These are phyloP conservation scores for Penicillium arizonense DNA, from an alignment of 495 filamentous ascomycete genomes.

Conservation along the genomic window DNA sequence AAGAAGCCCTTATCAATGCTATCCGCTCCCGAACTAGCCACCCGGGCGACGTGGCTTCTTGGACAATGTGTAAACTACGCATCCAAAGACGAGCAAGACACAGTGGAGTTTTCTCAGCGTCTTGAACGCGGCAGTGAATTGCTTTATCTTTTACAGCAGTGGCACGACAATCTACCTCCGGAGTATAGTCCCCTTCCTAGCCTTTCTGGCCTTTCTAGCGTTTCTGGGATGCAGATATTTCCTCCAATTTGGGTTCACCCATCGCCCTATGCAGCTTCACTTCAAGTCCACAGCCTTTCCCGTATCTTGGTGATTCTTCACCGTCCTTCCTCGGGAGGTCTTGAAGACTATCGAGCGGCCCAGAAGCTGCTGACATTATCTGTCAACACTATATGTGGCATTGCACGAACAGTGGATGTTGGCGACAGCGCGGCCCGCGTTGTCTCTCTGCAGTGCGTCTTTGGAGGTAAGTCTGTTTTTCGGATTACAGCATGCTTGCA, in stretches of 20 bases:
- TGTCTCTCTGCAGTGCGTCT: conserved; percentile 24
- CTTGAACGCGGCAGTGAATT: conserved; percentile 18
- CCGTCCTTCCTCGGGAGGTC: conserved; percentile 23
- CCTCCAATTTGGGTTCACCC: conserved; percentile 34
- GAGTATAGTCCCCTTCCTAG: conserved; percentile 13
- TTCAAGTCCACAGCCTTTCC: conserved; percentile 30
- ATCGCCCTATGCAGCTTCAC: conserved; percentile 21
- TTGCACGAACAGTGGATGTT: conserved; percentile 15
- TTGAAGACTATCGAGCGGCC: conserved; percentile 19
- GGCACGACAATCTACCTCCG: conserved; percentile 21
- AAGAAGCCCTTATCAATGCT: conserved; percentile 4
- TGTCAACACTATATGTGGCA: conserved; percentile 15
- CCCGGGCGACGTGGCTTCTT: conserved; percentile 10
- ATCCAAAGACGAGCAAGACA: conserved; percentile 14
- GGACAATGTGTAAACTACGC: conserved; percentile 21
- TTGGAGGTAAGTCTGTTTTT: conserved; percentile 21
- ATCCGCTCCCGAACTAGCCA: conserved; percentile 15
- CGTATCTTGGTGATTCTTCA: conserved; percentile 27
- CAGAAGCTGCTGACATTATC: conserved; percentile 7
- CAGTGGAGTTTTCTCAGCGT: neutral
- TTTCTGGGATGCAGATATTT: conserved; percentile 15
- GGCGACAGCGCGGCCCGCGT: conserved; percentile 18
- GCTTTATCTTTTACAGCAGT: conserved; percentile 24
- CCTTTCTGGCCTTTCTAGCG: conserved; percentile 13
- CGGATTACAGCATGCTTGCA: neutral